Conservation (phyloP, 345 rosid genomes). For the Pistacia vera region DNA sequence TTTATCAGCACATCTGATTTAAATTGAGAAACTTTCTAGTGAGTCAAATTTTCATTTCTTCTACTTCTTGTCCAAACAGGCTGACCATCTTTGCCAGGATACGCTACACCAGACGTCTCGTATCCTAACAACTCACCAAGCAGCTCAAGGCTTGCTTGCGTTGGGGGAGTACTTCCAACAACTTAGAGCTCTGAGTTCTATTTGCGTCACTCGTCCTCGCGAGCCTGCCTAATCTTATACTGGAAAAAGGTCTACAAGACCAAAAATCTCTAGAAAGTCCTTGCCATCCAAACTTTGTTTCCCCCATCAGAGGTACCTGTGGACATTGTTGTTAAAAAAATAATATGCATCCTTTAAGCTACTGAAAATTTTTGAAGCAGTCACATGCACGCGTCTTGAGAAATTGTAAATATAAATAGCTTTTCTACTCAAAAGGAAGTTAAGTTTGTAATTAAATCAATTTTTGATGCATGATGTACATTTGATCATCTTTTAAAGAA, state of each 20-base stretch:
- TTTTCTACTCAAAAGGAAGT: slow-evolving; percentile 18
- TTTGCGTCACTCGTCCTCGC: slow-evolving; percentile 59
- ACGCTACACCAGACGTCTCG: slow-evolving; percentile 79
- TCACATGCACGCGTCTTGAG: slow-evolving; percentile 19
- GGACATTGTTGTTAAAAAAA: slow-evolving; percentile 20
- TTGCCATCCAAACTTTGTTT: background rate
- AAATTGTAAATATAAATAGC: slow-evolving; percentile 31
- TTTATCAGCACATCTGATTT: background rate
- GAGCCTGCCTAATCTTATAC: slow-evolving; percentile 48
- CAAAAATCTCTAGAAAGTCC: background rate
- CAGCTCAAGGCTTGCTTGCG: slow-evolving; percentile 80
- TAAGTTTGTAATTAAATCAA: slow-evolving; percentile 17
- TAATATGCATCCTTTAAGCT: slow-evolving; percentile 28
- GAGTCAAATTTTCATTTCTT: no score
- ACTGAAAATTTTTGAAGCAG: slow-evolving; percentile 48
- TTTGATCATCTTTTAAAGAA: slow-evolving; percentile 4
- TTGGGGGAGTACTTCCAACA: slow-evolving; percentile 88
- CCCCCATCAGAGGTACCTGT: slow-evolving; percentile 23
- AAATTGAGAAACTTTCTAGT: background rate
- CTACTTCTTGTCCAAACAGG: slow-evolving; percentile 41
- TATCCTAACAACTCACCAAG: slow-evolving; percentile 70
- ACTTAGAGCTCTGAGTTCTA: slow-evolving; percentile 65
- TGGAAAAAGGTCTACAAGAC: background rate
- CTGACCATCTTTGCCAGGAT: slow-evolving; percentile 86
- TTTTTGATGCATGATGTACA: slow-evolving; percentile 20